phyloP scores from a whole-genome alignment of 108 stramenopile species.

The Stephanodiscus triporus region DNA sequence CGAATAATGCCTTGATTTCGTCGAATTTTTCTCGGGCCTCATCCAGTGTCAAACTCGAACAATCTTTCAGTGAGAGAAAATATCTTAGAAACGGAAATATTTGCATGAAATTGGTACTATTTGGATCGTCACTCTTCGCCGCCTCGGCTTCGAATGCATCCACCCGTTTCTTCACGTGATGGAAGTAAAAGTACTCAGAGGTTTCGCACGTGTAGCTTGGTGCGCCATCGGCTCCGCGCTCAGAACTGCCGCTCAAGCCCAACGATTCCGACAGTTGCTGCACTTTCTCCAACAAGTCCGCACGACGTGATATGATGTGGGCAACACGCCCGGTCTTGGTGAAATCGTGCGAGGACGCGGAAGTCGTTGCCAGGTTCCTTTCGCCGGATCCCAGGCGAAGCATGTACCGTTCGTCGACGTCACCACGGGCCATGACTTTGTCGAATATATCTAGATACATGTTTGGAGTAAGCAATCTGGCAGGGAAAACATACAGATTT shows the following conservation, averaged over 20 bases:
- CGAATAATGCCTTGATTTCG: slow-evolving; percentile 77
- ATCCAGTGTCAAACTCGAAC: slow-evolving; percentile 28
- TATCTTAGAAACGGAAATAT: slow-evolving; percentile 72
- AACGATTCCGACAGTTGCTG: slow-evolving; percentile 87
- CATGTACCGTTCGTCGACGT: slow-evolving; percentile 88
- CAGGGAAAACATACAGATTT: background rate
- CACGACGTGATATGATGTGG: slow-evolving; percentile 86
- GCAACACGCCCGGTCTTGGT: slow-evolving; percentile 90
- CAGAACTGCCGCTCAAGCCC: slow-evolving; percentile 72
- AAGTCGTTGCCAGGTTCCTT: slow-evolving; percentile 73
- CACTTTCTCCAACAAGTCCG: slow-evolving; percentile 85
- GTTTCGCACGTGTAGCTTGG: slow-evolving; percentile 94
- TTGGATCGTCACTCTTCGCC: slow-evolving; percentile 1
- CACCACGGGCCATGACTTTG: slow-evolving; percentile 93
- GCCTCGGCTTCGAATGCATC: slow-evolving; percentile 44
- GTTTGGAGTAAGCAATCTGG: background rate
- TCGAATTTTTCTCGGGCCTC: slow-evolving; percentile 54
- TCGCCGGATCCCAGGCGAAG: slow-evolving; percentile 95
- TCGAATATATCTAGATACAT: slow-evolving; percentile 80
- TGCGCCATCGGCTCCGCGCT: slow-evolving; percentile 82
- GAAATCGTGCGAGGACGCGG: slow-evolving; percentile 83
- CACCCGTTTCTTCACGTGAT: slow-evolving; percentile 65
- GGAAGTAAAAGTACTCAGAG: slow-evolving; percentile 88
- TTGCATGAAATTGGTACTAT: slow-evolving; percentile 24
- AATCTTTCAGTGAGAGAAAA: slow-evolving; percentile 40